Percentiles rank a stretch among this genome's conserved stretches.
Conservation (phyloP, 23 red algal species). For the Cyanidium caldarium region DNA sequence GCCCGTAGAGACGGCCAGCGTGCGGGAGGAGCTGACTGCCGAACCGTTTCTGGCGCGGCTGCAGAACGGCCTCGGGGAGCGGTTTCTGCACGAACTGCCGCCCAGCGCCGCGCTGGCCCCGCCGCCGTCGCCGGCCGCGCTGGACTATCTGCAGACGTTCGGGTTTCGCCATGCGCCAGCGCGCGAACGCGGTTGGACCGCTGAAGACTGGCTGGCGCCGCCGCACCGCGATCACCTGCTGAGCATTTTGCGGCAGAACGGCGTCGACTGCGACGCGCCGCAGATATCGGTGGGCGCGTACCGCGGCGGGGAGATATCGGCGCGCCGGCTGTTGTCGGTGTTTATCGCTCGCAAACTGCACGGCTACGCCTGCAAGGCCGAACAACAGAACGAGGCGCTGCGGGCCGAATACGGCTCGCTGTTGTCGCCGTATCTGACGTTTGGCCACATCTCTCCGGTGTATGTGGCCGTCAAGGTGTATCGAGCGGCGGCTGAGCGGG, state of each 20-base stretch:
- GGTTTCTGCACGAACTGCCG: conserved; percentile 1
- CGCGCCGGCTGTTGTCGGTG: not conserved
- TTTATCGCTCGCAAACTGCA: conserved; percentile 13
- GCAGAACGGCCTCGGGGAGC: not conserved
- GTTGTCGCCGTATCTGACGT: conserved; percentile 4
- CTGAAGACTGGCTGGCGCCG: not conserved
- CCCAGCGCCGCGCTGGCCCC: not conserved
- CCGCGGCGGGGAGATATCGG: not conserved
- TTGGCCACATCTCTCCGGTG: conserved; percentile 4
- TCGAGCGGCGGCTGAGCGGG: not conserved
- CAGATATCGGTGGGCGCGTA: not conserved
- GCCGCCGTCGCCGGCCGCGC: not conserved
- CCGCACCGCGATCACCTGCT: not conserved
- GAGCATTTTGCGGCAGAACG: not conserved
- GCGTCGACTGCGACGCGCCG: conserved; percentile 4
- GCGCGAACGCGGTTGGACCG: not conserved
- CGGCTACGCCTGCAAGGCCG: not conserved
- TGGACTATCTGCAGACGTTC: not conserved
- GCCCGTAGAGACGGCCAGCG: conserved; percentile 4
- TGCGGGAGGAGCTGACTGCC: not conserved
- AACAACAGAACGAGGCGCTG: not conserved
- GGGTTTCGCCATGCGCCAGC: not conserved
- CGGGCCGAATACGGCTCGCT: conserved; percentile 6
- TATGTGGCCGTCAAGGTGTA: conserved; percentile 1
- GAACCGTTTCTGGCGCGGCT: not conserved